Evolutionary conservation across 2,329 filamentous ascomycete species (phyloP).

Genomic region (Nakataea oryzae): DNA sequence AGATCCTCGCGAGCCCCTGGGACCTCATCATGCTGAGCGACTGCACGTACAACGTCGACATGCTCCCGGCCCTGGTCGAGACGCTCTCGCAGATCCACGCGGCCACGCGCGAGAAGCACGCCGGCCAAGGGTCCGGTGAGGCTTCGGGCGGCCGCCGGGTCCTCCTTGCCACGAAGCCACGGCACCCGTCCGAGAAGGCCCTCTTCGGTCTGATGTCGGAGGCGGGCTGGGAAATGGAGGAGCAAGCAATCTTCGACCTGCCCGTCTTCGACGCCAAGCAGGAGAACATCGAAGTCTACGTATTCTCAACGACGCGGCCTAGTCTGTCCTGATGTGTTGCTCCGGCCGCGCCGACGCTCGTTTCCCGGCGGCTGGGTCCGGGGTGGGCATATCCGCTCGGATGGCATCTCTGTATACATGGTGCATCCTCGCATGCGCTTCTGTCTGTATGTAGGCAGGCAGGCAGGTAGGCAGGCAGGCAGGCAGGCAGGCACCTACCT

Average conservation of each 20-base stretch:
- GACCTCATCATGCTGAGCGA: conserved; percentile 46
- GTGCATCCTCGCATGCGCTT: too few relatives aligned
- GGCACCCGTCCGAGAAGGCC: conserved; percentile 40
- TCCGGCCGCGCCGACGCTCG: too few relatives aligned
- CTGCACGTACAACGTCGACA: conserved; percentile 51
- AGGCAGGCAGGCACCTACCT: too few relatives aligned
- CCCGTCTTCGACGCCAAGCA: conserved; percentile 32
- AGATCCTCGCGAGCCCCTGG: conserved; percentile 30
- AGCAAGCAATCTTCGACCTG: conserved; percentile 30
- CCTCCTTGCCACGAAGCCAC: conserved; percentile 44
- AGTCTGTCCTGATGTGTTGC: not conserved
- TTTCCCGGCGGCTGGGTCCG: not conserved
- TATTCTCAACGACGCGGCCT: conserved; percentile 28
- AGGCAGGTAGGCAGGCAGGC: too few relatives aligned
- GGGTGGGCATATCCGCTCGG: not conserved
- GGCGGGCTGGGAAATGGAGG: conserved; percentile 31
- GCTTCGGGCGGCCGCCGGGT: conserved; percentile 22
- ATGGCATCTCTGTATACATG: not conserved
- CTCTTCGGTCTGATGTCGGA: conserved; percentile 35
- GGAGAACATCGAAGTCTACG: conserved; percentile 40
- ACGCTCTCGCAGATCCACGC: conserved; percentile 39
- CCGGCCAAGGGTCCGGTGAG: not conserved
- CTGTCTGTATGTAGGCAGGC: too few relatives aligned
- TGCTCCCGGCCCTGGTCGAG: conserved; percentile 39
- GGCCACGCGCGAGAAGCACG: not conserved